Percentiles rank a stretch among this genome's conserved stretches.
phyloP scores from a whole-genome alignment of 805 yeast genomes.

The Kodamaea hsintzibuensis region DNA sequence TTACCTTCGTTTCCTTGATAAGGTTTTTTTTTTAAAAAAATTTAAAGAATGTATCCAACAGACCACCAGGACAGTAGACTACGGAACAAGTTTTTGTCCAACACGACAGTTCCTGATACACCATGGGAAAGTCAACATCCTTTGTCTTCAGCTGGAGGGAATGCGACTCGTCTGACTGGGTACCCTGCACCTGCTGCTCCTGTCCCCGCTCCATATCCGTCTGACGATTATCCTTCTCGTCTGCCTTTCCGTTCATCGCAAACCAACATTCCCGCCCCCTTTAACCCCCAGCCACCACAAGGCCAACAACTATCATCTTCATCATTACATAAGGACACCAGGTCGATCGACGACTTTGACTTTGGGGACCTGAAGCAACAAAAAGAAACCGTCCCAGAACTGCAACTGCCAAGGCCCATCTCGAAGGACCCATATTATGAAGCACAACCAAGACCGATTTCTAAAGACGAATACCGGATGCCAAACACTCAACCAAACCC shows the following conservation, averaged over 20 bases:
- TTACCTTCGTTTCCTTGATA: not conserved
- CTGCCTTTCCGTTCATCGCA: not conserved
- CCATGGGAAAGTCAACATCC: conserved; percentile 1
- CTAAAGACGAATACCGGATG: not conserved
- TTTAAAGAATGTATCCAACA: conserved; percentile 1
- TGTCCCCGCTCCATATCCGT: not conserved
- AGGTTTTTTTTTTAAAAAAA: not conserved
- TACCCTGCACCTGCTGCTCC: not conserved
- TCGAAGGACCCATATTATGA: not conserved
- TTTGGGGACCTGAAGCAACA: not conserved
- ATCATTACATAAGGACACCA: not conserved
- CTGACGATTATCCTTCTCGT: not conserved
- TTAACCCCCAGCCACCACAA: not conserved
- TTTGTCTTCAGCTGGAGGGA: too few relatives aligned
- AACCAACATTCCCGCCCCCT: not conserved
- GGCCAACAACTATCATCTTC: not conserved
- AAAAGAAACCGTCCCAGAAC: not conserved
- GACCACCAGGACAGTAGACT: not conserved
- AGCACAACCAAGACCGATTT: not conserved
- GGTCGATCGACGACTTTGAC: not conserved
- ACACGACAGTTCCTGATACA: conserved; percentile 2
- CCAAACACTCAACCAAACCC: not conserved
- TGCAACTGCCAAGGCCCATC: conserved; percentile 1
- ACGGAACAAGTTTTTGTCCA: conserved; percentile 7
- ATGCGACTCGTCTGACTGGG: not conserved